Conservation (phyloP, 345 rosid species). For the Pistacia atlantica region DNA sequence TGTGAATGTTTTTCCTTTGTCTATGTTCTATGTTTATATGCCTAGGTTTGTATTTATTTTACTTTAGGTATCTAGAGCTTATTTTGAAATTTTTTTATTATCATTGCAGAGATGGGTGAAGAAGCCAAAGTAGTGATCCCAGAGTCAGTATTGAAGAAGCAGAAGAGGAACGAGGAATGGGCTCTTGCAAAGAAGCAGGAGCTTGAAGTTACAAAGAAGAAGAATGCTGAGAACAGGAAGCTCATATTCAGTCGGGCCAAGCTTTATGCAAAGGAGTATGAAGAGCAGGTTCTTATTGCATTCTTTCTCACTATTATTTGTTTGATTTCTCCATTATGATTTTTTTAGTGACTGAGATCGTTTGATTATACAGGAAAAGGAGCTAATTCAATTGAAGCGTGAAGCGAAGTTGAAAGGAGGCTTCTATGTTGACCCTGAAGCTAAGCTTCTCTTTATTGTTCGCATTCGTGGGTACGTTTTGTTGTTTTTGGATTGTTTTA, state of each 20-base stretch:
- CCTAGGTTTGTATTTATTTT: not conserved
- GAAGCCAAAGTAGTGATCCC: constrained; percentile 54
- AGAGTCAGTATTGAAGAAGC: constrained; percentile 72
- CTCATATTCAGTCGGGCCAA: constrained; percentile 53
- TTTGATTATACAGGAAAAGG: constrained; percentile 42
- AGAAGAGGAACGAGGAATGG: constrained; percentile 70
- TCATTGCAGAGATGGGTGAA: constrained; percentile 44
- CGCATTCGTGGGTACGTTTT: constrained; percentile 66
- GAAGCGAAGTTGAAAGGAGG: constrained; percentile 80
- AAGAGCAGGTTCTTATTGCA: constrained; percentile 36
- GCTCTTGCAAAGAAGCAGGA: constrained; percentile 51
- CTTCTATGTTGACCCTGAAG: constrained; percentile 75
- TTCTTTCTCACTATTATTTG: not conserved
- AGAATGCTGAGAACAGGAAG: constrained; percentile 49
- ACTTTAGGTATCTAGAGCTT: not conserved
- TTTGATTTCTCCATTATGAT: no score
- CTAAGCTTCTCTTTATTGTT: constrained; percentile 65
- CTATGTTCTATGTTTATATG: no score
- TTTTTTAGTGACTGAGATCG: not conserved
- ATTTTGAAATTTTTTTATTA: not conserved
- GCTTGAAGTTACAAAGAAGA: constrained; percentile 40
- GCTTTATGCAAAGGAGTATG: constrained; percentile 55
- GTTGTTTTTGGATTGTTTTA: not conserved
- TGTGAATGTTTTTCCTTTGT: no score
- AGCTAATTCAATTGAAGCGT: constrained; percentile 57